Evolutionary conservation across 148 eudicot genomes (phyloP).

Genomic region (Drosera capensis): DNA sequence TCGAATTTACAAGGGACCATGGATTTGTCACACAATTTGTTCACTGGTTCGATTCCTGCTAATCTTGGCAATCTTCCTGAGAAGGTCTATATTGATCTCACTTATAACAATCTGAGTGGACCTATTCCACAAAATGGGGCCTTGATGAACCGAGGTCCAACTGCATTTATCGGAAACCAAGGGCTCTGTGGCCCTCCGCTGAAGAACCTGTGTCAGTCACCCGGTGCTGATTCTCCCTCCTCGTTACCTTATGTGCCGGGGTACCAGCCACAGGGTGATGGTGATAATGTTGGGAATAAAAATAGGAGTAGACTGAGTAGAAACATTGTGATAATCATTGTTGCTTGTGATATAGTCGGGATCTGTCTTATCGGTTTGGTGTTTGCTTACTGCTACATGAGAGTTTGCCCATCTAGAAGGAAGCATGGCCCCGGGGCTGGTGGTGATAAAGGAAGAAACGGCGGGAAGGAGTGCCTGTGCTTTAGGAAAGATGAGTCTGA

Average conservation of each 20-base stretch:
- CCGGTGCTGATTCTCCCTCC: slow-evolving; percentile 32
- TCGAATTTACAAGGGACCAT: slow-evolving; percentile 82
- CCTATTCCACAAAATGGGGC: slow-evolving; percentile 94
- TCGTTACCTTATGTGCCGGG: slow-evolving; percentile 61
- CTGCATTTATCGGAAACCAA: slow-evolving; percentile 89
- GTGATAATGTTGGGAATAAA: slow-evolving; percentile 15
- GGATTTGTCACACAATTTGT: slow-evolving; percentile 81
- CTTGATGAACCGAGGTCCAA: slow-evolving; percentile 87
- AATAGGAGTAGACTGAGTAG: slow-evolving; percentile 52
- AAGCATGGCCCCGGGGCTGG: slow-evolving; percentile 25
- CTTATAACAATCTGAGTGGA: slow-evolving; percentile 73
- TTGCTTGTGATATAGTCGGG: slow-evolving; percentile 63
- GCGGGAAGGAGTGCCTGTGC: slow-evolving; percentile 56
- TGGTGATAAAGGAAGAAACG: slow-evolving; percentile 32
- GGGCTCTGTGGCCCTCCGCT: slow-evolving; percentile 91
- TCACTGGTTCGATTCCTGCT: slow-evolving; percentile 80
- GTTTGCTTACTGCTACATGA: slow-evolving; percentile 69
- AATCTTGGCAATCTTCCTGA: slow-evolving; percentile 93
- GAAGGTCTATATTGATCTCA: slow-evolving; percentile 90
- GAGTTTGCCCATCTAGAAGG: slow-evolving; percentile 33
- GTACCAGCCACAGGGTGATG: slow-evolving; percentile 21
- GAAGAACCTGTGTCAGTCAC: slow-evolving; percentile 43
- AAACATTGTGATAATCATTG: slow-evolving; percentile 38
- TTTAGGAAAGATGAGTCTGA: slow-evolving; percentile 87
- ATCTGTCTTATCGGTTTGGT: slow-evolving; percentile 77